Evolutionary conservation across 2,329 filamentous ascomycete species (phyloP).

Genomic region (Passalora sequoiae): DNA sequence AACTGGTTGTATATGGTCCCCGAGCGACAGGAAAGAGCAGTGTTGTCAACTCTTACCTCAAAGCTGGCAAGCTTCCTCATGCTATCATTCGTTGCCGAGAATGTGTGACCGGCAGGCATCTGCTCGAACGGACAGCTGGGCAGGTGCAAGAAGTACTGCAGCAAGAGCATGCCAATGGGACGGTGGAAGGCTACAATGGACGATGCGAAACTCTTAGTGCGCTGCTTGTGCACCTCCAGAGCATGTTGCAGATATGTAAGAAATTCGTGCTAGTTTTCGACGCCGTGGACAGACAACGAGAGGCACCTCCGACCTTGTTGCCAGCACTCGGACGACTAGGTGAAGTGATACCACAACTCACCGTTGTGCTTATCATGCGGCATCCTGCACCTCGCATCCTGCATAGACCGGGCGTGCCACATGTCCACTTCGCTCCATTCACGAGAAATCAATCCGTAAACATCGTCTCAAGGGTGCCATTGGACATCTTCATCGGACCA

Average conservation of each 20-base stretch:
- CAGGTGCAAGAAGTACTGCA: constrained; percentile 42
- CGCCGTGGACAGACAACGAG: constrained; percentile 76
- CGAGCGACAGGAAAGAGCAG: constrained; percentile 82
- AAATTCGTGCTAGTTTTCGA: constrained; percentile 83
- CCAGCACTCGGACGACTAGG: constrained; percentile 76
- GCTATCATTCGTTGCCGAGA: constrained; percentile 65
- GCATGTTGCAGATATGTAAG: constrained; percentile 51
- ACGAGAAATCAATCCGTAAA: constrained; percentile 70
- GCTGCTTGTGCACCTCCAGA: constrained; percentile 66
- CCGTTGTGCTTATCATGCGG: constrained; percentile 70
- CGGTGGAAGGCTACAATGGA: constrained; percentile 43
- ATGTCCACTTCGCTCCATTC: constrained; percentile 81
- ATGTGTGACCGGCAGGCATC: constrained; percentile 71
- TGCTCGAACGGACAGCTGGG: constrained; percentile 66
- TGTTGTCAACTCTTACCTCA: constrained; percentile 60
- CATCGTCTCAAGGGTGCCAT: constrained; percentile 61
- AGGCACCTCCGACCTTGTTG: constrained; percentile 71
- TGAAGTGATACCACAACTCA: constrained; percentile 72
- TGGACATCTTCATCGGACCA: constrained; percentile 42
- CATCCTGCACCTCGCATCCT: constrained; percentile 65
- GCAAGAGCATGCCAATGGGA: constrained; percentile 15
- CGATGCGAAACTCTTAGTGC: constrained; percentile 77
- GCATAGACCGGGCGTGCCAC: constrained; percentile 63
- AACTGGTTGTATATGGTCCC: constrained; percentile 75
- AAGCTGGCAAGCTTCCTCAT: constrained; percentile 48